These are phyloP conservation scores for Ophiostoma novo-ulmi DNA, from an alignment of 2,329 filamentous ascomycete species.

Conservation along the genomic window DNA sequence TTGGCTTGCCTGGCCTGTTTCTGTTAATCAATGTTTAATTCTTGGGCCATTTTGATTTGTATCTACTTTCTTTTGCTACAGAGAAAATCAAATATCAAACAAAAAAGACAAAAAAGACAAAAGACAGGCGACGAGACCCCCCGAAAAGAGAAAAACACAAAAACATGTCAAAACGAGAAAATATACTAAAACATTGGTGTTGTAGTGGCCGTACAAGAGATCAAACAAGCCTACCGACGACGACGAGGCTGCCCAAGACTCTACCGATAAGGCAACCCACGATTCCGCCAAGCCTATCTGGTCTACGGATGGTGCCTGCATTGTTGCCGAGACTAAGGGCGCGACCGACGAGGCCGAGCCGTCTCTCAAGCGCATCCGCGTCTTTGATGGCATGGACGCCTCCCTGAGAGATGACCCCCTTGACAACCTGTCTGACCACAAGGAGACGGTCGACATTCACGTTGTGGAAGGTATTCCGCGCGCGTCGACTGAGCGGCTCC, in stretches of 20 bases:
- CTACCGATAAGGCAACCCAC: slow-evolving; percentile 61
- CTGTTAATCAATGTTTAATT: slow-evolving; percentile 15
- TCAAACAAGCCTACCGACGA: slow-evolving; percentile 63
- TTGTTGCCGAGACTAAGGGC: slow-evolving; percentile 21
- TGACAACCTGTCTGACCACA: slow-evolving; percentile 40
- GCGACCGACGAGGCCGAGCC: slow-evolving; percentile 22
- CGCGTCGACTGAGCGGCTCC: slow-evolving; percentile 39
- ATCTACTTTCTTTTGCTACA: slow-evolving; percentile 31
- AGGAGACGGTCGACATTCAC: slow-evolving; percentile 50
- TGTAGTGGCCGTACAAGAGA: slow-evolving; percentile 83
- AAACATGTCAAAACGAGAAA: slow-evolving; percentile 30
- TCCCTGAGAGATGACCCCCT: slow-evolving; percentile 21
- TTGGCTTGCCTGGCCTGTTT: not conserved
- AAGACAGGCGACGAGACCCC: slow-evolving; percentile 9
- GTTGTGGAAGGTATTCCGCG: slow-evolving; percentile 54
- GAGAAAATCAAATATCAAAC: slow-evolving; percentile 12
- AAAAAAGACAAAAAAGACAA: slow-evolving; percentile 5
- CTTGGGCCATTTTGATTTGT: slow-evolving; percentile 29
- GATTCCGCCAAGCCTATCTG: slow-evolving; percentile 72
- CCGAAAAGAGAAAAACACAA: slow-evolving; percentile 1
- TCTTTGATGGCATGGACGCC: slow-evolving; percentile 17
- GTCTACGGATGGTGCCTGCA: slow-evolving; percentile 66
- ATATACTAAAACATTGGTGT: slow-evolving; percentile 44
- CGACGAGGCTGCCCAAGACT: slow-evolving; percentile 56
- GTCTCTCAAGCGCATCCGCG: slow-evolving; percentile 27